Evolutionary conservation across 2,329 filamentous ascomycete species (phyloP).

Genomic region (Talaromyces atroroseus): DNA sequence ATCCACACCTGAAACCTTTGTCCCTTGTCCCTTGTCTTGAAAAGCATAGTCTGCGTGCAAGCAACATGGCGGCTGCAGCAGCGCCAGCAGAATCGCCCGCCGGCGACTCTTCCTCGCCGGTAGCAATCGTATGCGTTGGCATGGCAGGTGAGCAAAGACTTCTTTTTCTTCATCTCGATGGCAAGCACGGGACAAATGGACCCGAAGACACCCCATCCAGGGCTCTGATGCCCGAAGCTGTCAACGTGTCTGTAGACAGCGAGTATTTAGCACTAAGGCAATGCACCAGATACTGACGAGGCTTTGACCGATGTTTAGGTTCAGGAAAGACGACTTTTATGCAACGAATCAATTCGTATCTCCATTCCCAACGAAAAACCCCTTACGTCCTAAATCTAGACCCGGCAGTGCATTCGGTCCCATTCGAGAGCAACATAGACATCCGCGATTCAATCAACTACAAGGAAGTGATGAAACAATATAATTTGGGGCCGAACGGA

Average conservation of each 20-base stretch:
- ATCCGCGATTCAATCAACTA: constrained; percentile 99
- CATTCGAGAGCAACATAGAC: constrained; percentile 96
- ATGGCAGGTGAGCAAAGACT: constrained; percentile 67
- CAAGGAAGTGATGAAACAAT: constrained; percentile 99
- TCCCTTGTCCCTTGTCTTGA: neutral
- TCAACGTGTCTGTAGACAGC: neutral
- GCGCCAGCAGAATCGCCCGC: constrained; percentile 26
- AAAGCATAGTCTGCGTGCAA: neutral
- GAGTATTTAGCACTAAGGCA: neutral
- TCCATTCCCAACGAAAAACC: constrained; percentile 71
- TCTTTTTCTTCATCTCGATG: neutral
- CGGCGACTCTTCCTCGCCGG: constrained; percentile 45
- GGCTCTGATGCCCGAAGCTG: neutral
- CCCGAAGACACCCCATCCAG: neutral
- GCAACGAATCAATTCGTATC: constrained; percentile 92
- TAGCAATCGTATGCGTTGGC: constrained; percentile 86
- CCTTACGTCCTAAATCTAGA: constrained; percentile 98
- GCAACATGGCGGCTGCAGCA: neutral
- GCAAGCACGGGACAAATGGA: neutral
- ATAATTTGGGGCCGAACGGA: constrained; percentile 94
- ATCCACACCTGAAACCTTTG: neutral
- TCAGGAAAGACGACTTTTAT: constrained; percentile 99
- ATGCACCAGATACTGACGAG: neutral
- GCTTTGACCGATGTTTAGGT: constrained; percentile 44
- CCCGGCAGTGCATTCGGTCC: constrained; percentile 85